phyloP scores from a whole-genome alignment of 305 asterid species.

The Fraxinus paxiana region DNA sequence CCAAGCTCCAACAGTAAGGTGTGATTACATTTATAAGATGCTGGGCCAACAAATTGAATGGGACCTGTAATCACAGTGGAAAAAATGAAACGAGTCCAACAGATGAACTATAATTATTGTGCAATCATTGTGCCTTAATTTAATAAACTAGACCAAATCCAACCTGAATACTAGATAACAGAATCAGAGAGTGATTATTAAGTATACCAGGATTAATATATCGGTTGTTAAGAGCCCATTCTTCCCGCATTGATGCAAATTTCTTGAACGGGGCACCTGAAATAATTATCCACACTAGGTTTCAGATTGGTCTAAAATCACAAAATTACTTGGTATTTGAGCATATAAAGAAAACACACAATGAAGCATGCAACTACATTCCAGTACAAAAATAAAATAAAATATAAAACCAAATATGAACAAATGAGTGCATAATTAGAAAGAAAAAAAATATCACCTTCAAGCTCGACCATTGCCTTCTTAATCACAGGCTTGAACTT shows the following conservation, averaged over 20 bases:
- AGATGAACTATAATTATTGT: neutral
- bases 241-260: constrained; percentile 73
- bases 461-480: constrained; percentile 98
- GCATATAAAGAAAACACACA: neutral
- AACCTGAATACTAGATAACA: neutral
- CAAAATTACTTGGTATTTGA: neutral
- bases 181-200: neutral
- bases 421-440: neutral
- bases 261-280: constrained; percentile 91
- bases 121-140: neutral
- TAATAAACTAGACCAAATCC: neutral
- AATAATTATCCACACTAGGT: constrained; percentile 6
- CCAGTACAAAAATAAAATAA: neutral
- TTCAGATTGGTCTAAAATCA: constrained; percentile 11
- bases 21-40: constrained; percentile 58
- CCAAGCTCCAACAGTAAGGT: constrained; percentile 88
- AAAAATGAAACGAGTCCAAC: neutral
- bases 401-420: neutral
- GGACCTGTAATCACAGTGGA: constrained; percentile 51
- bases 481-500: constrained; percentile 97
- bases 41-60: constrained; percentile 82
- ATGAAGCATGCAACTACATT: neutral
- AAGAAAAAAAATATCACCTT: constrained; percentile 45
- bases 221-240: constrained; percentile 87
- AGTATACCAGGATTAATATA: constrained; percentile 73